Evolutionary conservation across 768 basidiomycete species (phyloP), one percentile per base, ranked within the genome.

Genomic region (Agaricus blazei): DNA sequence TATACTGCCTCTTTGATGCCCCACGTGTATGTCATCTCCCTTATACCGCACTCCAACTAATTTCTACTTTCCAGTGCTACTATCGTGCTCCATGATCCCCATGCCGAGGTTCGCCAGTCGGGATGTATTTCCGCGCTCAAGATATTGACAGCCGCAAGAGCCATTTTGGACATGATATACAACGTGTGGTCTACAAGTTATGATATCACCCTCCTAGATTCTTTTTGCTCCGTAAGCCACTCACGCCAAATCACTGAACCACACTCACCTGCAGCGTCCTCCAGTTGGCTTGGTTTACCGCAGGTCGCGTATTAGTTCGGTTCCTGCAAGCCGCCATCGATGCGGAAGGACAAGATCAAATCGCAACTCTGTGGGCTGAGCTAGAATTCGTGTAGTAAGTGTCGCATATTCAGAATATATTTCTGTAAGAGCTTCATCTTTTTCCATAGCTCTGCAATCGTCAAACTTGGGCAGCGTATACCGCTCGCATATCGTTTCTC

Each of bases 31-130:
- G 71, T 66, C 7, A 14, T 45, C 15, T 42, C 46, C 52, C 7
- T 23, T 12, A 12, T 27, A 2, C 47, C 12, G 19, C 36, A 27
- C 28, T 61, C 31, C 45, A 51, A 47, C 60, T 29, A 61, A 44
- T 9, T 31, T 9, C 45, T 46, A 40, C 27, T 40, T 56, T 53
- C 26, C 59, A 91, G 89, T 11, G 80, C 85, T 5, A 80, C 72
- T 12, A 85, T 91, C 50, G 72, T 89, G 19, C 69, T 91, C 41
- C 89, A 90, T 61, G 89, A 91, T 59, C 86, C 87, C 3, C 87
- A 89, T 62, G 87, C 88, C 15, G 78, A 81, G 56, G 73, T 86
- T 46, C 72, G 74, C 26, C 71, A 68, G 45, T 74, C 75, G 15
- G 80, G 80, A 36, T 90, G 88, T 60, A 74, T 82, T 41, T 89